These are phyloP conservation scores for Isabelozyma rhagii DNA, from an alignment of 805 yeast species.

Conservation along the genomic window DNA sequence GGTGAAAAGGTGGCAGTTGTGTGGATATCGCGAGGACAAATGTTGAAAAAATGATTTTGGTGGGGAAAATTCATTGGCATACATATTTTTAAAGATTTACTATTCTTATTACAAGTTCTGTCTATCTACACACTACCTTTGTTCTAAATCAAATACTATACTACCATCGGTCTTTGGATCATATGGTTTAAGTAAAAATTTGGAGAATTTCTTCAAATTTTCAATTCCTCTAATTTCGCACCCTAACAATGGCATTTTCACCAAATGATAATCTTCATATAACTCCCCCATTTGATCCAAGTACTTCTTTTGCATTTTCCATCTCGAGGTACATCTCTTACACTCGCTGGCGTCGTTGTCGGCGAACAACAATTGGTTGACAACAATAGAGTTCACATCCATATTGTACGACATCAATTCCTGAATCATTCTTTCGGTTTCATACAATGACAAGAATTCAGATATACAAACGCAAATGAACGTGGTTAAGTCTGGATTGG, in stretches of 20 bases:
- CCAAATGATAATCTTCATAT: constrained; percentile 95
- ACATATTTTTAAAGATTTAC: too few relatives aligned
- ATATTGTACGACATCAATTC: constrained; percentile 91
- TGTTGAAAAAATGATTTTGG: too few relatives aligned
- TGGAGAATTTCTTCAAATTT: constrained; percentile 78
- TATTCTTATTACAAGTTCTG: background rate
- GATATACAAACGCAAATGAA: constrained; percentile 96
- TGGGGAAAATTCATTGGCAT: too few relatives aligned
- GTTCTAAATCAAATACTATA: constrained; percentile 54
- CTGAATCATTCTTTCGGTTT: constrained; percentile 96
- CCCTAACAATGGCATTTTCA: constrained; percentile 92
- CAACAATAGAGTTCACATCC: constrained; percentile 95
- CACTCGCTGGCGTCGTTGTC: constrained; percentile 71
- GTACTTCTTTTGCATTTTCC: constrained; percentile 95
- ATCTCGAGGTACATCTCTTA: constrained; percentile 86
- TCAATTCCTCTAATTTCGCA: constrained; percentile 92
- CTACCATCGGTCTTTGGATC: constrained; percentile 60
- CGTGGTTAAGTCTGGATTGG: constrained; percentile 93
- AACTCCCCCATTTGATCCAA: constrained; percentile 92
- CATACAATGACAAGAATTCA: constrained; percentile 92
- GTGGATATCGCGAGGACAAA: too few relatives aligned
- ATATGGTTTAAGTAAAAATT: constrained; percentile 74
- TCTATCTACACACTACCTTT: constrained; percentile 23
- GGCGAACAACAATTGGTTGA: constrained; percentile 91
- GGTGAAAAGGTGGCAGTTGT: too few relatives aligned